Conservation (phyloP, 371 early-diverging fungal genomes). For the Batrachochytrium dendrobatidis region DNA sequence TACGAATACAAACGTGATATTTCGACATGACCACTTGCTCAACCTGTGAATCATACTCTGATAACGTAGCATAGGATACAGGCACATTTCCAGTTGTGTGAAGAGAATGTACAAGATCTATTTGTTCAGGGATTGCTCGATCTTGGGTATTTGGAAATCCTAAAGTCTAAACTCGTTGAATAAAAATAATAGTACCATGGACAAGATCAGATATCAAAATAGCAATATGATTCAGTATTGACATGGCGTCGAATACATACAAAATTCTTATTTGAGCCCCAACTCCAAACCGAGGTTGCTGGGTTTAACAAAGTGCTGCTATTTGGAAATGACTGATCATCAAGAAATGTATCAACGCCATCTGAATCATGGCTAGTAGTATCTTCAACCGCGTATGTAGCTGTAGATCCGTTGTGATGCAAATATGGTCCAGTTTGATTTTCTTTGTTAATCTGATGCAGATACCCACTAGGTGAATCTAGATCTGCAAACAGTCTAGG, state of each 20-base stretch:
- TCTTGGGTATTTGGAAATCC: conserved; percentile 62
- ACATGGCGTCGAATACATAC: too few species aligned
- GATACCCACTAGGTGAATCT: too few species aligned
- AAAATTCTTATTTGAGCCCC: conserved; percentile 65
- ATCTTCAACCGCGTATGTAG: too few species aligned
- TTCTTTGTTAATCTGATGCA: too few species aligned
- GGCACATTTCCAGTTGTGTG: conserved; percentile 4
- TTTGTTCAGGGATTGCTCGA: conserved; percentile 55
- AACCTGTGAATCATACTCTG: conserved; percentile 23
- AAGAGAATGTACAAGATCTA: conserved; percentile 32
- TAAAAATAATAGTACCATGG: not conserved
- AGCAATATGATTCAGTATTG: not conserved
- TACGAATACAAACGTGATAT: conserved; percentile 58
- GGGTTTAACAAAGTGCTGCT: conserved; percentile 11
- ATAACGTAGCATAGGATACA: conserved; percentile 9
- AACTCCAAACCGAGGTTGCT: conserved; percentile 53
- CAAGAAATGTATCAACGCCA: too few species aligned
- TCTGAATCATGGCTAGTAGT: too few species aligned
- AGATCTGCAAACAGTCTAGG: not conserved
- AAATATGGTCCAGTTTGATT: too few species aligned
- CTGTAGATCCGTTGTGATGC: too few species aligned
- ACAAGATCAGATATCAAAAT: not conserved
- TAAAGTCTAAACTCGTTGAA: conserved; percentile 22
- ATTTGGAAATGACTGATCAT: too few species aligned
- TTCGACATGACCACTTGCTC: conserved; percentile 54